Conservation (phyloP, 805 yeast species). For the Yarrowia bubula region DNA sequence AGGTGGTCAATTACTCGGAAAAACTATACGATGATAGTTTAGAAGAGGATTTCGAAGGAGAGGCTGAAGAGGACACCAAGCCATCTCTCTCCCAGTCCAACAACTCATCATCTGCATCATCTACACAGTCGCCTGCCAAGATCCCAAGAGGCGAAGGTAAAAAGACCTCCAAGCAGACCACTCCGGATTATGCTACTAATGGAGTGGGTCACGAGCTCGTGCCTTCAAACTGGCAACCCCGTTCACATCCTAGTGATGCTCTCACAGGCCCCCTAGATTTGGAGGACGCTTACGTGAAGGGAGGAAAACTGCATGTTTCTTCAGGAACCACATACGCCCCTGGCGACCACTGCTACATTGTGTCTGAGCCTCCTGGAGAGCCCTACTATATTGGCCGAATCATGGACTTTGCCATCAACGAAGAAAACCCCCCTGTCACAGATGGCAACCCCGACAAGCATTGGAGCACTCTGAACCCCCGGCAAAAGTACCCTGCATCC, state of each 20-base stretch:
- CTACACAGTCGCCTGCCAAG: conserved; percentile 9
- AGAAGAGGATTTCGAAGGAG: conserved; percentile 13
- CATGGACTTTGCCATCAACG: conserved; percentile 62
- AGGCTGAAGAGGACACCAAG: not conserved
- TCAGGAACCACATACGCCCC: conserved; percentile 19
- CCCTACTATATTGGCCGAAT: conserved; percentile 88
- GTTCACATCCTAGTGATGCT: not conserved
- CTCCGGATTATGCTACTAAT: not conserved
- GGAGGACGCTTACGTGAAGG: conserved; percentile 1
- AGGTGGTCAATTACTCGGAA: conserved; percentile 25
- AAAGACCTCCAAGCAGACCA: conserved; percentile 14
- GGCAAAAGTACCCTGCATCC: conserved; percentile 46
- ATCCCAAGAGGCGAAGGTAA: not conserved
- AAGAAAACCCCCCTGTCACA: conserved; percentile 29
- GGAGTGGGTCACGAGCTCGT: not conserved
- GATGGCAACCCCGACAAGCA: conserved; percentile 14
- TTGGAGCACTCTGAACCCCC: conserved; percentile 28
- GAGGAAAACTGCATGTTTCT: conserved; percentile 14
- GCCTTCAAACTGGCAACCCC: conserved; percentile 24
- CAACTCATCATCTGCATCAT: not conserved
- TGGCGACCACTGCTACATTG: conserved; percentile 69
- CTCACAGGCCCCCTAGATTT: not conserved
- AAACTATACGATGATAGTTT: conserved; percentile 12
- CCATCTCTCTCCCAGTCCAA: not conserved
- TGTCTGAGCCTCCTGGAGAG: conserved; percentile 91